Evolutionary conservation across 2,329 filamentous ascomycete species (phyloP).

Genomic region (Penicillium paneum): DNA sequence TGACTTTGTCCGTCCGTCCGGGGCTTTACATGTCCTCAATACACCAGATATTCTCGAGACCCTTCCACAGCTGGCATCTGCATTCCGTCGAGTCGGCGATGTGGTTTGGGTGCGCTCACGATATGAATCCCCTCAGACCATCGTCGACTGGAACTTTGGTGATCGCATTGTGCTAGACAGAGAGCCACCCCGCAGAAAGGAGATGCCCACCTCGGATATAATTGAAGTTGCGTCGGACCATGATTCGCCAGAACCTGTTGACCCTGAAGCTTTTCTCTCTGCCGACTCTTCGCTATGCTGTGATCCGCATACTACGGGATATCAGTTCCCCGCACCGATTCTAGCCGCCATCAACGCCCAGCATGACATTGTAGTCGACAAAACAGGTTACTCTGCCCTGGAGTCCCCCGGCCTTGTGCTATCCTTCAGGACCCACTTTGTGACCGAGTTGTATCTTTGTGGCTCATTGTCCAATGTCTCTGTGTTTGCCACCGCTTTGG

Average conservation of each 20-base stretch:
- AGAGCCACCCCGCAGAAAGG: slow-evolving; percentile 11
- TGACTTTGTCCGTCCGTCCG: slow-evolving; percentile 71
- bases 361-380: slow-evolving; percentile 57
- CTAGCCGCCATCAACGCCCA: slow-evolving; percentile 50
- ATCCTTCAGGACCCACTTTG: slow-evolving; percentile 75
- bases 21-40: slow-evolving; percentile 63
- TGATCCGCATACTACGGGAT: slow-evolving; percentile 41
- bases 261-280: slow-evolving; percentile 45
- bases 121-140: slow-evolving; percentile 61
- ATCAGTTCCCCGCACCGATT: slow-evolving; percentile 51
- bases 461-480: slow-evolving; percentile 84
- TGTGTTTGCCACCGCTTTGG: slow-evolving; percentile 85
- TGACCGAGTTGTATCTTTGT: slow-evolving; percentile 86
- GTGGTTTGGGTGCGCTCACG: slow-evolving; percentile 83
- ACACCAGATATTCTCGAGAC: slow-evolving; percentile 65
- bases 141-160: slow-evolving; percentile 51
- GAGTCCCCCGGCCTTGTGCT: slow-evolving; percentile 69
- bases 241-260: slow-evolving; percentile 27
- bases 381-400: slow-evolving; percentile 87
- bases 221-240: slow-evolving; percentile 21
- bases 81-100: slow-evolving; percentile 69
- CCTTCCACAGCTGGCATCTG: slow-evolving; percentile 62
- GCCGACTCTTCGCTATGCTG: slow-evolving; percentile 37
- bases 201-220: slow-evolving; percentile 15
- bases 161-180: slow-evolving; percentile 43